Evolutionary conservation across 345 rosid genomes (phyloP).

Genomic region (Eucalyptus erythrocorys): DNA sequence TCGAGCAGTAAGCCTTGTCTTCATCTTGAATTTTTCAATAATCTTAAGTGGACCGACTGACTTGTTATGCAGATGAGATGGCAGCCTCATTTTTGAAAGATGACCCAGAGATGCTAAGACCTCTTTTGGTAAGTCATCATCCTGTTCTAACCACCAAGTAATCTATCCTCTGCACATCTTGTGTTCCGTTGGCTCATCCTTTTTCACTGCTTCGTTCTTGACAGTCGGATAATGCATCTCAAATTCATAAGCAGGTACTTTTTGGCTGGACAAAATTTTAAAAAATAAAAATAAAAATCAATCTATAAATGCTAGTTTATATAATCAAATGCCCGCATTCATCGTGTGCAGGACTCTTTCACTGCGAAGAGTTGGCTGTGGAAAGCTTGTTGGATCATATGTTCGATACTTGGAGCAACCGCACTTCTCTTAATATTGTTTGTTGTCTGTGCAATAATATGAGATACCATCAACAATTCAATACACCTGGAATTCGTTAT

Average conservation of each 20-base stretch:
- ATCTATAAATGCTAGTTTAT: neutral
- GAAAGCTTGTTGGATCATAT: constrained; percentile 5
- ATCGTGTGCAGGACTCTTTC: neutral
- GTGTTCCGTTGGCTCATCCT: neutral
- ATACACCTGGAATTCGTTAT: neutral
- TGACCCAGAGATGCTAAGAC: constrained; percentile 11
- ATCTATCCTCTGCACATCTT: neutral
- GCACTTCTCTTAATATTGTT: constrained; percentile 16
- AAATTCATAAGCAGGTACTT: neutral
- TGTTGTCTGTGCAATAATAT: constrained; percentile 22
- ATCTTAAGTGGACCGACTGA: neutral
- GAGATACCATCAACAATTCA: neutral
- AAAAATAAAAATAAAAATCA: neutral
- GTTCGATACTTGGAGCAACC: constrained; percentile 14
- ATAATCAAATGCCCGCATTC: neutral
- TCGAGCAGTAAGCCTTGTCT: neutral
- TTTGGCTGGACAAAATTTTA: neutral
- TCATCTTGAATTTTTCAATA: neutral
- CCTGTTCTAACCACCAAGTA: neutral
- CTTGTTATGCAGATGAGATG: constrained; percentile 5
- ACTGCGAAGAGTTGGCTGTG: neutral
- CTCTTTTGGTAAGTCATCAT: constrained; percentile 22
- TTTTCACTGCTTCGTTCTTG: neutral
- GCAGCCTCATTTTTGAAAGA: neutral
- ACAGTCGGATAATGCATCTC: neutral